Base-by-base conservation (phyloP, 2,329 filamentous ascomycete species). In the Penicillium oxalicum region DNA sequence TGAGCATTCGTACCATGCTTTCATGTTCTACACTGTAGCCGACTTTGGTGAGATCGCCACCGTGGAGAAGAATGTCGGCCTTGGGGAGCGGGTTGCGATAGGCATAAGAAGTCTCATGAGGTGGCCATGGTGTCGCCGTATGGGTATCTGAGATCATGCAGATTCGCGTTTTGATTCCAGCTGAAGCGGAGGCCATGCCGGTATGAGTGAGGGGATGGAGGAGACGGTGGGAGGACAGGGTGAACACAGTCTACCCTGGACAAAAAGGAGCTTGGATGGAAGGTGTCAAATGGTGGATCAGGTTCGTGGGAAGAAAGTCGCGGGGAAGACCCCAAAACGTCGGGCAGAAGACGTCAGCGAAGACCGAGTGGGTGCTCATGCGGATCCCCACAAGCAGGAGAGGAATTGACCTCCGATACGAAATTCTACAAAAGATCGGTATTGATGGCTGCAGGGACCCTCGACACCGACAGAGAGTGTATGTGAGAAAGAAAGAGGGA, bases 11-110 rank as follows among this genome's bases (percentile, higher is more conserved):
- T 11, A 81, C 57, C 2, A 74, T 72, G 9, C 57, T 51, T 28
- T 71, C 58, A 56, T 80, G 78, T 57, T 82, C 77, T 11, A 61
- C 37, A 9, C 71, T 48, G 9, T 66, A 65, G 4, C 79, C 78
- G 33, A 72, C 65, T 61, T 73, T 74, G 8, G 80, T 83, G 35
- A 83, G 65, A 62, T 83, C 80, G 44, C 80, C 80, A 50, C 77
- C 77, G 59, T 83, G 80, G 4, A 83, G 68, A 12, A 80, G 69
- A 24, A 83, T 70, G 58, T 82, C 74, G 33, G 74, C 72, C 41
- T 62, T 56, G 4, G 77, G 78, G 7, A 81, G 67, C 0, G 77
- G 77, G 24, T 60, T 50, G 27, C 67, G 65, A 60, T 67, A 72
- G 40, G 68, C 53, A 44, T 58, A 53, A 29, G 52, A 40, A 13